These are phyloP conservation scores for Rosa persica DNA, from an alignment of 306 rosid species.

Conservation along the genomic window DNA sequence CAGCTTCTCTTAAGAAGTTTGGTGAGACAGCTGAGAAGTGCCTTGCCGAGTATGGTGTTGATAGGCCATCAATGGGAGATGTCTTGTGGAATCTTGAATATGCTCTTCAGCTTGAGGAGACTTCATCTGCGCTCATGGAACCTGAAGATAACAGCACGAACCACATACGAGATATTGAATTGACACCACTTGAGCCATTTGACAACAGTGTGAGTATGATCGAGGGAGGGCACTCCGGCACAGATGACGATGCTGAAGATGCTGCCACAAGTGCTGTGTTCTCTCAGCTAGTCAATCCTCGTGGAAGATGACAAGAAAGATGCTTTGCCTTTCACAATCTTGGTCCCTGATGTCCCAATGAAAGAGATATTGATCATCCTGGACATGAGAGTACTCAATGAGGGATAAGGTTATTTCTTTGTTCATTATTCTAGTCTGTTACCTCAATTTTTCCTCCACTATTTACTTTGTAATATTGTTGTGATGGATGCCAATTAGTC, in stretches of 20 bases:
- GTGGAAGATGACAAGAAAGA: conserved; percentile 66
- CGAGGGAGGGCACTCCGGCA: conserved; percentile 54
- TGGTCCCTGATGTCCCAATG: conserved; percentile 18
- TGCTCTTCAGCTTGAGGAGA: conserved; percentile 90
- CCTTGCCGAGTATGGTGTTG: conserved; percentile 84
- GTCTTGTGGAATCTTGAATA: conserved; percentile 95
- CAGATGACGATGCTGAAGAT: conserved; percentile 71
- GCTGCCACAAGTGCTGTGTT: conserved; percentile 90
- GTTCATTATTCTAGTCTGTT: conserved; percentile 27
- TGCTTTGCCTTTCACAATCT: conserved; percentile 27
- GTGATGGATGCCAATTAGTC: conserved; percentile 31
- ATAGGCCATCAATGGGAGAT: conserved; percentile 98
- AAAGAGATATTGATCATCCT: conserved; percentile 29
- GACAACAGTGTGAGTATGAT: conserved; percentile 82
- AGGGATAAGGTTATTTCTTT: conserved; percentile 35
- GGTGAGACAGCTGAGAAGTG: conserved; percentile 98
- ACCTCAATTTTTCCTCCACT: conserved; percentile 23
- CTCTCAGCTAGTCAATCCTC: conserved; percentile 93
- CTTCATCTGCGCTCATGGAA: conserved; percentile 75
- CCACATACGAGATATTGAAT: conserved; percentile 81
- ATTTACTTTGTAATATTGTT: conserved; percentile 45
- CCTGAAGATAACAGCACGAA: conserved; percentile 96
- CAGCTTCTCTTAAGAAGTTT: conserved; percentile 86
- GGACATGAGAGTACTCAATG: conserved; percentile 32
- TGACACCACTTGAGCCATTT: conserved; percentile 68